Evolutionary conservation across 768 basidiomycete species (phyloP).

Genomic region (Cytidiella melzeri): DNA sequence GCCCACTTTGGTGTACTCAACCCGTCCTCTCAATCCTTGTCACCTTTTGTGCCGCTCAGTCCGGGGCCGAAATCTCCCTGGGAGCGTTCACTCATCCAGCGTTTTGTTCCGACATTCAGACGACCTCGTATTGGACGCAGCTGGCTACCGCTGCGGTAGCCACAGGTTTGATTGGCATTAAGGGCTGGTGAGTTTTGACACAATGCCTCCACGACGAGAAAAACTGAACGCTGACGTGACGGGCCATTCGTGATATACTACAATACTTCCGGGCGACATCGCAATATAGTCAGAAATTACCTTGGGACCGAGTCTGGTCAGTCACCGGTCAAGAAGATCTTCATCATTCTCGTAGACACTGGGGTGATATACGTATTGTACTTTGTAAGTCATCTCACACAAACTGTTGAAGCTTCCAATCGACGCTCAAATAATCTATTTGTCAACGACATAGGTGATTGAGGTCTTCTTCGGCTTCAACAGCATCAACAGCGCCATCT

Average conservation of each 20-base stretch:
- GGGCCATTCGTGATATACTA: not conserved
- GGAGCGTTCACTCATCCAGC: conserved; percentile 14
- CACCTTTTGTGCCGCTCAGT: conserved; percentile 16
- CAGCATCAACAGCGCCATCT: conserved; percentile 10
- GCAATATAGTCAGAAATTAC: not conserved
- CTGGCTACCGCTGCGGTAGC: conserved; percentile 16
- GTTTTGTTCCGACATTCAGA: conserved; percentile 20
- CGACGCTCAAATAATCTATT: too few relatives aligned
- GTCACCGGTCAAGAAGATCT: conserved; percentile 7
- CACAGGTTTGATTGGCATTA: conserved; percentile 15
- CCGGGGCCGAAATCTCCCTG: conserved; percentile 13
- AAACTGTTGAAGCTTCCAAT: too few relatives aligned
- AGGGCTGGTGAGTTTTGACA: conserved; percentile 20
- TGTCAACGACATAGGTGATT: too few relatives aligned
- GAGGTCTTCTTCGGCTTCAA: conserved; percentile 4
- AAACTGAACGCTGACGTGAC: not conserved
- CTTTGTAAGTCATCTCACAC: conserved; percentile 16
- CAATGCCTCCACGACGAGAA: too few relatives aligned
- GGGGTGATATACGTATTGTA: conserved; percentile 20
- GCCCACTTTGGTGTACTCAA: too few relatives aligned
- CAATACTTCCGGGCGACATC: not conserved
- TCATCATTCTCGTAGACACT: conserved; percentile 19
- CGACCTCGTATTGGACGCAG: conserved; percentile 15
- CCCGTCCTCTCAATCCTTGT: conserved; percentile 15
- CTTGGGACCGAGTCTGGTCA: not conserved